These are phyloP conservation scores for Malus orientalis DNA, from an alignment of 306 rosid genomes.

Conservation along the genomic window DNA sequence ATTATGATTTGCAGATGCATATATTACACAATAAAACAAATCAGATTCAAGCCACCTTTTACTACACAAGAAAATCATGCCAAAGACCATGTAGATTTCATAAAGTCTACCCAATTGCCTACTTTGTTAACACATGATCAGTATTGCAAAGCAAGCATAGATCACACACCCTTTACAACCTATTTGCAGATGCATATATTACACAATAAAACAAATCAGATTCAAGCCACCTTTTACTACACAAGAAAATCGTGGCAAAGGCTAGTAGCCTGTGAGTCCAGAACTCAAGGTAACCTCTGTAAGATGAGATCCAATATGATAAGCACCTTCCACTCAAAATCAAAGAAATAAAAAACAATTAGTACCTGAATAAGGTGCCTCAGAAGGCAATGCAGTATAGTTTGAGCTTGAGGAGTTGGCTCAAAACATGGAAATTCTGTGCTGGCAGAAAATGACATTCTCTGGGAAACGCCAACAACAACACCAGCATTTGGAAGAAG, in stretches of 20 bases:
- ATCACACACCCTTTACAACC: neutral
- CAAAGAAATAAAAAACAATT: neutral
- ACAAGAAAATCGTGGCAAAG: neutral
- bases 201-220: neutral
- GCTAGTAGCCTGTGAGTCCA: neutral
- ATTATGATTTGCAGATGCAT: neutral
- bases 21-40: neutral
- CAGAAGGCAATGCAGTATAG: conserved; percentile 88
- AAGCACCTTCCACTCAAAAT: neutral
- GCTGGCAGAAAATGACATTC: conserved; percentile 90
- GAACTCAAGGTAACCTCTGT: neutral
- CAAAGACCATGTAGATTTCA: no score
- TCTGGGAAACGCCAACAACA: conserved; percentile 90
- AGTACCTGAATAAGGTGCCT: conserved; percentile 97
- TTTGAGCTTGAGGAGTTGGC: conserved; percentile 98
- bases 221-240: neutral
- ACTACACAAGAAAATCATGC: neutral
- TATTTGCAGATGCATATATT: neutral
- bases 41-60: neutral
- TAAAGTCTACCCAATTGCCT: neutral
- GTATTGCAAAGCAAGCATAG: neutral
- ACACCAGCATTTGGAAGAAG: conserved; percentile 98
- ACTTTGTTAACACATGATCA: neutral
- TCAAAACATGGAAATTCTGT: conserved; percentile 98
- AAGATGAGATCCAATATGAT: neutral